Base-by-base conservation (phyloP, 1,139 yeast species). In the Taphrina deformans region DNA sequence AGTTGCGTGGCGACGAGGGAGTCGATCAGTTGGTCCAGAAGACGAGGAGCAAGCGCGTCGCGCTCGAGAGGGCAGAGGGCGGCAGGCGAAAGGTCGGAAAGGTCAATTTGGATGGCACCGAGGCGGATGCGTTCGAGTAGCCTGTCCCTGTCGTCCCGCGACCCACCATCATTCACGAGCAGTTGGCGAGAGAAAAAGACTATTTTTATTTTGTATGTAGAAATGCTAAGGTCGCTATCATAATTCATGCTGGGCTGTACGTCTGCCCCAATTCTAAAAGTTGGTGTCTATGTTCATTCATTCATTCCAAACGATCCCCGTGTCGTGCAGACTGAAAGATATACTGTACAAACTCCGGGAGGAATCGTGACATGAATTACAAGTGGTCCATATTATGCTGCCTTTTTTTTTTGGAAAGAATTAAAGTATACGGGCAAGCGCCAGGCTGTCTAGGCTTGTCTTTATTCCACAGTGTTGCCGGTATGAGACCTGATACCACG, bases 11-110 rank as follows among this genome's bases (percentile, higher is more conserved):
- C 12, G 63, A 59, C 26, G 56, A 35, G n/a, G 63, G 63, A 12
- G 52, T 59, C 50, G 63, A 59, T 2, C 50, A 48, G 35, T 23
- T 50, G 16, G 51, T 59, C 18, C 31, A 59, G 38, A 50, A 50
- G 56, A 59, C 63, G 44, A 31, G 45, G 18, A n/a, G 26, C 14
- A 48, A 59, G 26, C 55, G 51, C 2, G 31, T 33, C 35, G 63
- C 63, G 12, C 29, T 59, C 29, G 56, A 59, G 16, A 12, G 24
- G 10, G 55, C 16, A 12, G 56, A 59, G 24, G 63, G 56, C 6
- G 55, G 56, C 38, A 50, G 40, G 41, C 35, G 63, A 21, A 59
- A 59, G 21, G 41, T 27, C n/a, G 63, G 63, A 21, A 51, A 52
- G 18, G 55, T 59, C 63, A 50, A 38, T 24, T 29, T 59, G 33